phyloP scores from a whole-genome alignment of 2,329 filamentous ascomycete genomes.

The Ceratocystis variospora region DNA sequence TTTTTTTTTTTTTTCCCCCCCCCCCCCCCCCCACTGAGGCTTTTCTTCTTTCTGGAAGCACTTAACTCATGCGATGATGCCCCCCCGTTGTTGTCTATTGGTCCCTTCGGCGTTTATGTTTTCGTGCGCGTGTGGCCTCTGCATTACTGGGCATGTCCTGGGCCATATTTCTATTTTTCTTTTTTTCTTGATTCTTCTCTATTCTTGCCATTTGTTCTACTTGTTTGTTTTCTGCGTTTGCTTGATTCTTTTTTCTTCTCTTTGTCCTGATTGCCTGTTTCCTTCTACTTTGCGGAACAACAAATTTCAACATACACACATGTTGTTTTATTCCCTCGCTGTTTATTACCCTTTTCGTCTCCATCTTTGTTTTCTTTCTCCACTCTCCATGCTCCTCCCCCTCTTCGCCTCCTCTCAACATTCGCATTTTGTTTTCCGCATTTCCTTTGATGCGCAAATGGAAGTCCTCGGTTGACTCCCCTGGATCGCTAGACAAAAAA shows the following conservation, averaged over 20 bases:
- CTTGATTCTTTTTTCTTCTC: background rate
- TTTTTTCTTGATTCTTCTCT: slow-evolving; percentile 12
- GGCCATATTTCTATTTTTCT: background rate
- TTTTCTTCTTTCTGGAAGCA: background rate
- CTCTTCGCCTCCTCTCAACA: background rate
- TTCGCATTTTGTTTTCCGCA: slow-evolving; percentile 12
- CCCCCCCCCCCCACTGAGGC: background rate
- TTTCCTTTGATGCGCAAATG: slow-evolving; percentile 8
- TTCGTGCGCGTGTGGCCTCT: background rate
- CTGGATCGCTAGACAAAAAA: slow-evolving; percentile 15
- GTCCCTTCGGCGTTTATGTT: slow-evolving; percentile 7
- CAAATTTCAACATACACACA: background rate
- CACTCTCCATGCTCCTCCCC: background rate
- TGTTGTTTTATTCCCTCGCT: background rate
- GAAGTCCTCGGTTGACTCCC: slow-evolving; percentile 7
- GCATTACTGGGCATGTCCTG: background rate
- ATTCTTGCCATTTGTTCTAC: slow-evolving; percentile 4
- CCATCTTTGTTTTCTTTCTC: background rate
- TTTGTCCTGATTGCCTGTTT: background rate
- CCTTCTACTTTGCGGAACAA: slow-evolving; percentile 5
- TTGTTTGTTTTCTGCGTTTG: slow-evolving; percentile 1
- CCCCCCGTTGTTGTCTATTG: background rate
- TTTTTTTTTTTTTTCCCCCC: too few species aligned
- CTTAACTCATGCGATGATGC: background rate
- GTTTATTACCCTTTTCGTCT: background rate